Conservation (phyloP, 1,139 yeast genomes). For the Pneumocystis canis region DNA sequence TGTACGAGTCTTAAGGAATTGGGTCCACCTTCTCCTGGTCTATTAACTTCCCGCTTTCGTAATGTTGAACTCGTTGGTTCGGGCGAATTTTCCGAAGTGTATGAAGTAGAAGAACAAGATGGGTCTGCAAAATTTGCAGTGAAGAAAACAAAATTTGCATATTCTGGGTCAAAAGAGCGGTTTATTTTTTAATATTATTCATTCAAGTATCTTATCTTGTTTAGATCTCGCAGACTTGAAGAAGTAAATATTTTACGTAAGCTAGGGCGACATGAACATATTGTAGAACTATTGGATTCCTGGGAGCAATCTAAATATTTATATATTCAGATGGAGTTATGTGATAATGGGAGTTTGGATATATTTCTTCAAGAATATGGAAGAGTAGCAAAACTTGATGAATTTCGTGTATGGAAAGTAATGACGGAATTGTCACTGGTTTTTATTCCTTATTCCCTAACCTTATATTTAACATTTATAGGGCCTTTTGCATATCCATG, state of each 20-base stretch:
- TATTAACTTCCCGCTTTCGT: slow-evolving; percentile 48
- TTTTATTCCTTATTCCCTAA: slow-evolving; percentile 7
- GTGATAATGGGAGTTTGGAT: slow-evolving; percentile 87
- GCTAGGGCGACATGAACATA: slow-evolving; percentile 62
- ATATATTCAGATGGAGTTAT: slow-evolving; percentile 86
- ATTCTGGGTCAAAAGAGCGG: slow-evolving; percentile 39
- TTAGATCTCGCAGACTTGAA: slow-evolving; percentile 33
- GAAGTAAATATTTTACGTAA: slow-evolving; percentile 41
- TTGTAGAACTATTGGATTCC: slow-evolving; percentile 65
- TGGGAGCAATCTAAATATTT: slow-evolving; percentile 69
- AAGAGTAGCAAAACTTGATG: slow-evolving; percentile 62
- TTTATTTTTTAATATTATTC: background rate
- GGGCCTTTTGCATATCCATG: slow-evolving; percentile 73
- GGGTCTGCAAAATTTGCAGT: slow-evolving; percentile 45
- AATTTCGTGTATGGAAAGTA: slow-evolving; percentile 96
- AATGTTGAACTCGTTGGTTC: slow-evolving; percentile 58
- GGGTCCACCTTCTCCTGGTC: slow-evolving; percentile 13
- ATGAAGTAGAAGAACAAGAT: slow-evolving; percentile 44
- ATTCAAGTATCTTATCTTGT: background rate
- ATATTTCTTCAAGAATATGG: slow-evolving; percentile 69
- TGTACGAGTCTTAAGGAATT: background rate
- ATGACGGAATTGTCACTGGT: slow-evolving; percentile 17
- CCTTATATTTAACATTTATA: slow-evolving; percentile 1
- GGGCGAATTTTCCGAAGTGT: slow-evolving; percentile 85
- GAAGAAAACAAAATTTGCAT: slow-evolving; percentile 55